Conservation (phyloP, 306 rosid species). For the Citrullus mucosospermus region DNA sequence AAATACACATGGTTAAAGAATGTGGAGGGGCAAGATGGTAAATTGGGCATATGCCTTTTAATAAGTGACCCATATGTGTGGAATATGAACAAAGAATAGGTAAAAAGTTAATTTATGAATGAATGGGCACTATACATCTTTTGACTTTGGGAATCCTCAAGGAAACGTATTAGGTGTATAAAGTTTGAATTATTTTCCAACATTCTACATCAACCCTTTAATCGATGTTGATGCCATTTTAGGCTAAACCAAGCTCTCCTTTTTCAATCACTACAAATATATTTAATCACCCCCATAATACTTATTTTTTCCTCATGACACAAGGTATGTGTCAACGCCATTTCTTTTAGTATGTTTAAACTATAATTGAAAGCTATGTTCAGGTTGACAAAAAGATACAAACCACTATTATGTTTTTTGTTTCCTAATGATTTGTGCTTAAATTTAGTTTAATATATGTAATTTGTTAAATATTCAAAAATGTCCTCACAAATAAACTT, state of each 20-base stretch:
- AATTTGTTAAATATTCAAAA: too few relatives aligned
- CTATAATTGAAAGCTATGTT: too few relatives aligned
- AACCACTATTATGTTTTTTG: too few relatives aligned
- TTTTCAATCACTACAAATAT: neutral
- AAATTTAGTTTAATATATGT: too few relatives aligned
- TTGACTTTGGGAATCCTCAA: conserved; percentile 38
- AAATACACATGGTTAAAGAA: neutral
- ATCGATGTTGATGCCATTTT: neutral
- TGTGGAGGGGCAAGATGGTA: neutral
- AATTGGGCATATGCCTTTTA: neutral
- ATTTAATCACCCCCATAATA: neutral
- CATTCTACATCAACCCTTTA: neutral
- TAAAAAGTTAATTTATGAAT: neutral
- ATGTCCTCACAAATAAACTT: too few relatives aligned
- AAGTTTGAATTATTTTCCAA: conserved; percentile 20
- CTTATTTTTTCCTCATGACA: too few relatives aligned
- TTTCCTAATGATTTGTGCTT: too few relatives aligned
- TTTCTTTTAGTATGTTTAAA: too few relatives aligned
- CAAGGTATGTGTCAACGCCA: too few relatives aligned
- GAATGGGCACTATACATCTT: neutral
- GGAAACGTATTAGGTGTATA: conserved; percentile 22
- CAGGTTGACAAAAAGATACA: too few relatives aligned
- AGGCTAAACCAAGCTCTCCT: neutral
- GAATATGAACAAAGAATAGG: conserved; percentile 19
- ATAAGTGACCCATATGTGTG: neutral